Percentiles rank a stretch among this genome's conserved stretches.
phyloP scores from a whole-genome alignment of 345 rosid species.

The Acer saccharum region DNA sequence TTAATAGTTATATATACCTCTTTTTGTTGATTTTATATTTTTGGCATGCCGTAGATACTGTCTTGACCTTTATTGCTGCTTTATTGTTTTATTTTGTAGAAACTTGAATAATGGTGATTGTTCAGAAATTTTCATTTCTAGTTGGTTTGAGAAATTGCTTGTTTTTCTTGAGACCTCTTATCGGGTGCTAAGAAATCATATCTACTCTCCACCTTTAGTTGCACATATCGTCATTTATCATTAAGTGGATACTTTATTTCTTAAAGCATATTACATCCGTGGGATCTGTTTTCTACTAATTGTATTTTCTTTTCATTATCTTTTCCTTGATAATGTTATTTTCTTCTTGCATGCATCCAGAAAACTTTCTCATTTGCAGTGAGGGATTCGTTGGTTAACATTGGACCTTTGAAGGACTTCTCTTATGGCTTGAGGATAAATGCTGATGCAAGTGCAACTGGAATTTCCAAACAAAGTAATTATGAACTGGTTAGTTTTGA shows the following conservation, averaged over 20 bases:
- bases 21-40: not conserved
- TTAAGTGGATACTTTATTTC: not conserved
- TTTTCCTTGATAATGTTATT: slow-evolving; percentile 18
- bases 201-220: not conserved
- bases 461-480: slow-evolving; percentile 96
- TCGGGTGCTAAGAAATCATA: not conserved
- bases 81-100: not conserved
- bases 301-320: slow-evolving; percentile 16
- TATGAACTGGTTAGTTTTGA: slow-evolving; percentile 82
- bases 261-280: not conserved
- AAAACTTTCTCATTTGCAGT: slow-evolving; percentile 89
- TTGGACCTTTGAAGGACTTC: slow-evolving; percentile 97
- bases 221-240: not conserved
- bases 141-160: slow-evolving; percentile 9
- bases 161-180: not conserved
- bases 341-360: slow-evolving; percentile 50
- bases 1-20: not conserved
- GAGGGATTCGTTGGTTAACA: slow-evolving; percentile 87
- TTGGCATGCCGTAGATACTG: not conserved
- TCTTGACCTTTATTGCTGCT: not conserved
- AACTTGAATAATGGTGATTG: not conserved
- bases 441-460: slow-evolving; percentile 90
- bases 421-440: slow-evolving; percentile 85
- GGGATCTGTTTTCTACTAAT: not conserved
- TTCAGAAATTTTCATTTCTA: not conserved